phyloP scores from a whole-genome alignment of 176 grass and related monocot genomes.

The Musa beccarii region DNA sequence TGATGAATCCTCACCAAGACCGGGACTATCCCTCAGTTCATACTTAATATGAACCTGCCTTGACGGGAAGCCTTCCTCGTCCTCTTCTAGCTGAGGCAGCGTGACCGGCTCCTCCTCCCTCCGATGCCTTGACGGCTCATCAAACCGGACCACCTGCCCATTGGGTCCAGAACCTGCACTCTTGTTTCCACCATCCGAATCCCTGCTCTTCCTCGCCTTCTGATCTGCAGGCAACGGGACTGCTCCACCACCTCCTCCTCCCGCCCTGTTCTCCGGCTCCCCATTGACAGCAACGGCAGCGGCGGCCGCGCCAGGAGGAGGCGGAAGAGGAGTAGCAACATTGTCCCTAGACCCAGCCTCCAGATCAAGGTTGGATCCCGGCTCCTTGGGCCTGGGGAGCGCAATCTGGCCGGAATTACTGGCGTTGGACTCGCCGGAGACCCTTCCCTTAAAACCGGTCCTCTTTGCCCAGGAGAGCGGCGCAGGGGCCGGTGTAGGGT shows the following conservation, averaged over 20 bases:
- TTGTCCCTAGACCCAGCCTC: neutral
- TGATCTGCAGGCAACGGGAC: neutral
- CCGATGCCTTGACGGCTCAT: slow-evolving; percentile 7
- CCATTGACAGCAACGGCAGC: neutral
- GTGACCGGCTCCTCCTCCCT: slow-evolving; percentile 5
- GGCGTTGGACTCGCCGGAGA: slow-evolving; percentile 50
- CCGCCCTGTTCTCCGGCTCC: slow-evolving; percentile 12
- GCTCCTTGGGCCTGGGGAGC: slow-evolving; percentile 34
- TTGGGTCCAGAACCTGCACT: slow-evolving; percentile 29
- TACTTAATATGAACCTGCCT: slow-evolving; percentile 67
- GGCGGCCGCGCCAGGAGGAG: neutral
- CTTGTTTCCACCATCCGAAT: slow-evolving; percentile 21
- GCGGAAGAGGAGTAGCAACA: neutral
- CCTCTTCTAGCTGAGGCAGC: slow-evolving; percentile 48
- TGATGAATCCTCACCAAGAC: slow-evolving; percentile 40
- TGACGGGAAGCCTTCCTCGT: slow-evolving; percentile 37
- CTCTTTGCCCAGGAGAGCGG: slow-evolving; percentile 92
- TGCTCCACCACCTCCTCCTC: neutral
- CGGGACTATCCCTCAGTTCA: slow-evolving; percentile 74
- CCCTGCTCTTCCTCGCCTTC: slow-evolving; percentile 46
- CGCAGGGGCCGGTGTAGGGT: slow-evolving; percentile 11
- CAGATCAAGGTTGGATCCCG: slow-evolving; percentile 13
- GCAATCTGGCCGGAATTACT: slow-evolving; percentile 48
- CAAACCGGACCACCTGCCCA: slow-evolving; percentile 24
- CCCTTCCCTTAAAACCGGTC: slow-evolving; percentile 56